These are phyloP conservation scores for Azolla pinnata DNA, from an alignment of 75 land plant species.

Conservation along the genomic window DNA sequence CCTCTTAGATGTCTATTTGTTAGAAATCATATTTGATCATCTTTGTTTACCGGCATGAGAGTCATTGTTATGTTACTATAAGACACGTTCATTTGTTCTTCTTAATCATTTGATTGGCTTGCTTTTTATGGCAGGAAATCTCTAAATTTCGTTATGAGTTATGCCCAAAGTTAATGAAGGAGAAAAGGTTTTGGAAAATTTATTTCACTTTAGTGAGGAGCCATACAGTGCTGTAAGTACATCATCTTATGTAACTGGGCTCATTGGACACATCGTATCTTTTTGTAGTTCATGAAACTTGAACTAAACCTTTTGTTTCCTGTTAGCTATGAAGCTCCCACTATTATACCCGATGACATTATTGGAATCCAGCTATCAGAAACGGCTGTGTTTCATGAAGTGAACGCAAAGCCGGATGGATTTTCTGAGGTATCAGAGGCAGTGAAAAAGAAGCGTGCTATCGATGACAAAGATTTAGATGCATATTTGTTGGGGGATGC, in stretches of 20 bases:
- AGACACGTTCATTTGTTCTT: too few relatives aligned
- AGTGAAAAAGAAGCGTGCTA: constrained; percentile 9
- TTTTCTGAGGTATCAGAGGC: constrained; percentile 3
- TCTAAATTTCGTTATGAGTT: constrained; percentile 79
- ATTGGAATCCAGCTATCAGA: too few relatives aligned
- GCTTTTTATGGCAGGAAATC: constrained; percentile 51
- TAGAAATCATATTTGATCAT: too few relatives aligned
- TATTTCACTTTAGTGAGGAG: constrained; percentile 73
- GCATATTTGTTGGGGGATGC: constrained; percentile 32
- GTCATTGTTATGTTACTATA: too few relatives aligned
- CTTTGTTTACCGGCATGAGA: too few relatives aligned
- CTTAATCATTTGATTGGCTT: too few relatives aligned
- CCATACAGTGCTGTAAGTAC: constrained; percentile 78
- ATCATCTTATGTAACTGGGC: not conserved
- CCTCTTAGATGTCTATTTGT: too few relatives aligned
- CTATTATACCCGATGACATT: too few relatives aligned
- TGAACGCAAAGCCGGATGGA: constrained; percentile 2
- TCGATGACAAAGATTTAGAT: constrained; percentile 27
- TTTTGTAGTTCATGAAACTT: too few relatives aligned
- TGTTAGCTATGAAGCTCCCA: too few relatives aligned
- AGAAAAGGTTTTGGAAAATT: constrained; percentile 83
- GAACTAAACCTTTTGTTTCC: too few relatives aligned
- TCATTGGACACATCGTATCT: not conserved
- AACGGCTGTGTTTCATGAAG: constrained; percentile 7
- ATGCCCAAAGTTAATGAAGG: constrained; percentile 88